Base-by-base conservation (phyloP, 2,329 filamentous ascomycete genomes). In the Whalleya microplaca region DNA sequence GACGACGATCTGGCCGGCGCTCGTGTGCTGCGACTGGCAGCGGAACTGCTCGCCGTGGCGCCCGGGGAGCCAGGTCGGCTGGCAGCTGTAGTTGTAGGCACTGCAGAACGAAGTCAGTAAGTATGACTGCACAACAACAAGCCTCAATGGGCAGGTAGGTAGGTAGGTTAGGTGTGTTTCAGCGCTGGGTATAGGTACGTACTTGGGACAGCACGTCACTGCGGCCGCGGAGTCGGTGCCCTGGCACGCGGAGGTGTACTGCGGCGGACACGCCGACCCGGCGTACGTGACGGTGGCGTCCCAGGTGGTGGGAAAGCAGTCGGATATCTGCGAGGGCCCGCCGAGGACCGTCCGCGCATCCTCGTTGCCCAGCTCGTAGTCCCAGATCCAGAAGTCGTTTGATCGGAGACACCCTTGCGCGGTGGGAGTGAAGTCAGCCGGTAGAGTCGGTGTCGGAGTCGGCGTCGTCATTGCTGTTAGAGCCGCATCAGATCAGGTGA, bases 361-460 rank as follows among this genome's bases (percentile, higher is more conserved):
- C 0, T 1, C 2, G 8, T 16, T 9, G 14, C 10, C 37, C 1
- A 40, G 4, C 18, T 57, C 19, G 29, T 56, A 65, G 20, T 61
- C 53, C 61, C 63, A 68, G 40, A 70, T 55, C 64, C 64, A 70
- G 42, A 56, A 62, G 40, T 68, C 66, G 1, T 37, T 47, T 3
- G 52, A 46, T 41, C 54, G 51, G 18, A 65, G 58, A 45, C 65
- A 67, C n/a, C 59, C 59, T 4, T 53, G 41, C 7, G 56, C n/a
- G 37, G 48, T 46, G 18, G 59, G 53, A 42, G 53, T 45, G 41
- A 62, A 61, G 29, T 46, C 55, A 3, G 58, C 56, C 21, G 61
- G 48, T 21, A 60, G 40, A 4, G 63, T 64, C 29, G 54, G 51
- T 29, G 57, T 60, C 43, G 64, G 40, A 4, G 63, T 64, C 29